Evolutionary conservation across 257 asterid genomes (phyloP).

Genomic region (Nicotiana paniculata): DNA sequence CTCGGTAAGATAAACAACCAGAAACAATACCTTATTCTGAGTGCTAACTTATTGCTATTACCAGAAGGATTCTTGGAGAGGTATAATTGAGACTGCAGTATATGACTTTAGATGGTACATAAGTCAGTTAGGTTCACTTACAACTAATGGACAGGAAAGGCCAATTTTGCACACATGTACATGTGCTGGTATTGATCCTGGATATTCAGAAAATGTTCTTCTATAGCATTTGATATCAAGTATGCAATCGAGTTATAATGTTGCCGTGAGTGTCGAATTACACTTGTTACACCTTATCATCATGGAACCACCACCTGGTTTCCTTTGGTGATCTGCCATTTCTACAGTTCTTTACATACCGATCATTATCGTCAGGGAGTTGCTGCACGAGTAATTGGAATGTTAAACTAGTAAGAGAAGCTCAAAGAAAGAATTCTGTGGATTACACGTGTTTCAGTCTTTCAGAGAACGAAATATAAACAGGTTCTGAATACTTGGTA

Average conservation of each 20-base stretch:
- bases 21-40: neutral
- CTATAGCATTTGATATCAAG: neutral
- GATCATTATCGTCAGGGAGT: slow-evolving; percentile 95
- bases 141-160: slow-evolving; percentile 12
- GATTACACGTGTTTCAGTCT: neutral
- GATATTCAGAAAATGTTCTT: neutral
- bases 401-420: neutral
- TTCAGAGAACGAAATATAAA: neutral
- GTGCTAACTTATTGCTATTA: neutral
- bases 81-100: neutral
- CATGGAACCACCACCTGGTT: slow-evolving; percentile 99
- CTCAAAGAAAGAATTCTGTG: neutral
- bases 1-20: neutral
- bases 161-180: neutral
- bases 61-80: neutral
- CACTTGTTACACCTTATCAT: slow-evolving; percentile 61
- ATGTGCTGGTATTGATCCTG: neutral
- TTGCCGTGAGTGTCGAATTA: neutral
- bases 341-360: slow-evolving; percentile 87
- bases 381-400: slow-evolving; percentile 47
- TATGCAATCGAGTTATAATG: neutral
- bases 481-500: neutral
- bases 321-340: slow-evolving; percentile 94
- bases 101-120: neutral
- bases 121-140: neutral